phyloP scores from a whole-genome alignment of 306 rosid genomes.

The Astragalus glycyphyllos region DNA sequence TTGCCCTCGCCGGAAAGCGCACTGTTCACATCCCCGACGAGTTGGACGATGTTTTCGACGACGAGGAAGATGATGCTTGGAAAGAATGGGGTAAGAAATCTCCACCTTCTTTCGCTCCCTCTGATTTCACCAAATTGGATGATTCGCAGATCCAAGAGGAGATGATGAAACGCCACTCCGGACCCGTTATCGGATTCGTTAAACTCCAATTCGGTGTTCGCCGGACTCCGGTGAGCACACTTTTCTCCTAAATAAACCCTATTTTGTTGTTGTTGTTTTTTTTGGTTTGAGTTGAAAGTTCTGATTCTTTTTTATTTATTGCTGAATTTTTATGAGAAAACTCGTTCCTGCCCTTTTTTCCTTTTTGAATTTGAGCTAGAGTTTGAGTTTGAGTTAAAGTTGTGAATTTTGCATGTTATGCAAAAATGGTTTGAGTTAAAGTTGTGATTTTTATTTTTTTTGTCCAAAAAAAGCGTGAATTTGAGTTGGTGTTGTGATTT shows the following conservation, averaged over 20 bases:
- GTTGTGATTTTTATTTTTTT: not conserved
- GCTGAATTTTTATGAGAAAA: conserved; percentile 25
- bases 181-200: conserved; percentile 80
- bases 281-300: not conserved
- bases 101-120: conserved; percentile 52
- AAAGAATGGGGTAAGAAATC: conserved; percentile 85
- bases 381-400: conserved; percentile 31
- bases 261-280: not conserved
- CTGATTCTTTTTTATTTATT: not conserved
- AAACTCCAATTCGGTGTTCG: conserved; percentile 77
- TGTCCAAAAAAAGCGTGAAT: not conserved
- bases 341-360: not conserved
- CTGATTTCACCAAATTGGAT: conserved; percentile 69
- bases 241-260: not conserved
- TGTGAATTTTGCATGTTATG: conserved; percentile 26
- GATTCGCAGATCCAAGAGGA: conserved; percentile 74
- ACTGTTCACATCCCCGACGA: conserved; percentile 80
- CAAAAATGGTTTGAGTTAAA: conserved; percentile 41
- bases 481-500: conserved; percentile 12
- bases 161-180: conserved; percentile 71
- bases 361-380: not conserved
- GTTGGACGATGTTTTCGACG: conserved; percentile 82
- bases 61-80: conserved; percentile 93
- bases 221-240: conserved; percentile 60
- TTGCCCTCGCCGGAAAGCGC: conserved; percentile 61